phyloP scores from a whole-genome alignment of 192 early-diverging fungal genomes.

The Backusella luteola region DNA sequence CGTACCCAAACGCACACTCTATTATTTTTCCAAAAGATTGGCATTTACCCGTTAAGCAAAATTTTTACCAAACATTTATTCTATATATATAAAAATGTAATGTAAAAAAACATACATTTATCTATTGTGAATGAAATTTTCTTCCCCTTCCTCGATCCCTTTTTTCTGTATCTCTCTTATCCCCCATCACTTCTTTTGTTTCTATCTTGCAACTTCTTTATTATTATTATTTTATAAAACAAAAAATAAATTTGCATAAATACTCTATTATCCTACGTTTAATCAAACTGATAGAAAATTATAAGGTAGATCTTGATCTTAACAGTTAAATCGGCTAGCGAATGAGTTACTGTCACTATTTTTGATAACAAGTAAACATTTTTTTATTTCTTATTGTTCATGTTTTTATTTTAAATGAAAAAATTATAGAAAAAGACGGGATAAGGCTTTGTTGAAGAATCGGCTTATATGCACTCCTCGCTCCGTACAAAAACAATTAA shows the following conservation, averaged over 20 bases:
- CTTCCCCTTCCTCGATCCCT: not conserved
- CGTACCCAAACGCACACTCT: not conserved
- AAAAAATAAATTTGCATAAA: not conserved
- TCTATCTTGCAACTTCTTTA: not conserved
- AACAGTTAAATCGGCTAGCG: not conserved
- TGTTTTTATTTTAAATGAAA: not conserved
- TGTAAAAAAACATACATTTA: not conserved
- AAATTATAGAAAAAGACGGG: not conserved
- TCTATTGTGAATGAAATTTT: not conserved
- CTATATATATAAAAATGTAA: not conserved
- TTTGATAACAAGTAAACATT: not conserved
- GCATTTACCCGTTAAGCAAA: not conserved
- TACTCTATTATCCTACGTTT: not conserved
- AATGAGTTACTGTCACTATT: not conserved
- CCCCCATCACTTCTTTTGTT: not conserved
- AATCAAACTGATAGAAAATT: not conserved
- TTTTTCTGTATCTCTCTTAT: not conserved
- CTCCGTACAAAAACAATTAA: not conserved
- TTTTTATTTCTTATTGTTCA: not conserved
- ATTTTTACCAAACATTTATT: not conserved
- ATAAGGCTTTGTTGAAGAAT: not conserved
- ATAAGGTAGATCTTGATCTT: not conserved
- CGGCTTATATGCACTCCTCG: not conserved
- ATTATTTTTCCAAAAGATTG: not conserved
- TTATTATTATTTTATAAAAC: not conserved